Conservation (phyloP, 1,284 basidiomycete genomes). For the Puccinia coronata region DNA sequence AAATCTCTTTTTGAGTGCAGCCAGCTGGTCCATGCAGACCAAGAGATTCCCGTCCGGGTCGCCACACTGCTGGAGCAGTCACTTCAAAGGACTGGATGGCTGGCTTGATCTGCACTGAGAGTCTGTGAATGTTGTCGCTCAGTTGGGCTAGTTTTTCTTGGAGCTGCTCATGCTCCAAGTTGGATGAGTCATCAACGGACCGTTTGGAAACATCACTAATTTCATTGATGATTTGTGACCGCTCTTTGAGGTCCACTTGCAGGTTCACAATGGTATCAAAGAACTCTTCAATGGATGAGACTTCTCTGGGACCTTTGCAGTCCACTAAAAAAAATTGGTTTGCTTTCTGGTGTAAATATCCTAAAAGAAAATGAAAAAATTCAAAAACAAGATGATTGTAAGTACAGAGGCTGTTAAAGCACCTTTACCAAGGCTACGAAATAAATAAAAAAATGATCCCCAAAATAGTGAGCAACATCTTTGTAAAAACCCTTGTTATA, state of each 20-base stretch:
- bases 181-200: constrained; percentile 18
- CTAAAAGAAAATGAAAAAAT: too few species aligned
- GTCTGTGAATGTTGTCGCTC: constrained; percentile 16
- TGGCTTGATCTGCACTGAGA: constrained; percentile 22
- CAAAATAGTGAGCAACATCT: too few species aligned
- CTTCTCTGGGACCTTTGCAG: constrained; percentile 34
- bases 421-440: too few species aligned
- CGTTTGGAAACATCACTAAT: constrained; percentile 25
- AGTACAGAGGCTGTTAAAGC: too few species aligned
- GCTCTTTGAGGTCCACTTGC: constrained; percentile 35
- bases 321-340: too few species aligned
- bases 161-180: not conserved
- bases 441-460: too few species aligned
- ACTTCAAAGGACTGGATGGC: constrained; percentile 40
- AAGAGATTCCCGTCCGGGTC: constrained; percentile 31
- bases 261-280: constrained; percentile 35
- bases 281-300: constrained; percentile 31
- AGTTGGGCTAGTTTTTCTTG: constrained; percentile 7
- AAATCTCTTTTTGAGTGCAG: constrained; percentile 61
- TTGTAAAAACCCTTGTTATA: too few species aligned
- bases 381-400: too few species aligned
- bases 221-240: constrained; percentile 22
- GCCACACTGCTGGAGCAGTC: constrained; percentile 31
- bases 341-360: too few species aligned
- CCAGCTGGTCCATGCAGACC: constrained; percentile 64